Base-by-base conservation (phyloP, 148 eudicot genomes). In the Spergularia marina region DNA sequence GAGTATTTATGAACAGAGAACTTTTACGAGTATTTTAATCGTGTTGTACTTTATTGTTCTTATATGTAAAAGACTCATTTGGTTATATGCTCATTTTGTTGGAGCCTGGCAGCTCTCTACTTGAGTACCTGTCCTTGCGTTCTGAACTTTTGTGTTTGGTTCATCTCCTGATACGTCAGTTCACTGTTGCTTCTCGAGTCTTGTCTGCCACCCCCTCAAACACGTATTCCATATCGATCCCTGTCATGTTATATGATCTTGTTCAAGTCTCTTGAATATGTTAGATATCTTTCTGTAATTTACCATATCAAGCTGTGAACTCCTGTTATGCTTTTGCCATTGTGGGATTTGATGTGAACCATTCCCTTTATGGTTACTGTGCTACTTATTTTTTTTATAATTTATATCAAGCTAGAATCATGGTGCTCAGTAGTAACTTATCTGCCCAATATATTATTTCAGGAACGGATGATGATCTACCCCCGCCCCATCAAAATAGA, bases 381-480 rank as follows among this genome's bases (percentile, higher is more conserved):
- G 36, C 36, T 30, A 30, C 36, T 30, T 20, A 41, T n/a, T 23
- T 44, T 9, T 44, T 5, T 44, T 44, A 44, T 44, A 9, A 44
- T 44, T 44, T 9, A 44, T 44, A 44, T 44, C 8, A 6, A 44
- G 7, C 49, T 9, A 6, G 49, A 44, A 30, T 8, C 12, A 25
- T 53, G 60, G 53, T 70, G 58, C 44, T 70, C 18, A 53, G 16
- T 51, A 30, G 12, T 68, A 51, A 34, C 40, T 56, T 7, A 12
- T 47, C 16, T 21, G 9, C 55, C 52, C 55, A 12, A 20, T 2
- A 23, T 68, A 30, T 64, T 36, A 53, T 44, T 80, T 80, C 85
- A 91, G 97, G 94, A 72, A 91, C 98, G 10, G 97, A 89, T 83
- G 98, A 93, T 81, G 98, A 91, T 81, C 91, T 91, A 60, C 92